A percentile compares a stretch with the other conserved stretches of the same genome.
Conservation (phyloP, 495 filamentous ascomycete species). For the Neurospora sp. region DNA sequence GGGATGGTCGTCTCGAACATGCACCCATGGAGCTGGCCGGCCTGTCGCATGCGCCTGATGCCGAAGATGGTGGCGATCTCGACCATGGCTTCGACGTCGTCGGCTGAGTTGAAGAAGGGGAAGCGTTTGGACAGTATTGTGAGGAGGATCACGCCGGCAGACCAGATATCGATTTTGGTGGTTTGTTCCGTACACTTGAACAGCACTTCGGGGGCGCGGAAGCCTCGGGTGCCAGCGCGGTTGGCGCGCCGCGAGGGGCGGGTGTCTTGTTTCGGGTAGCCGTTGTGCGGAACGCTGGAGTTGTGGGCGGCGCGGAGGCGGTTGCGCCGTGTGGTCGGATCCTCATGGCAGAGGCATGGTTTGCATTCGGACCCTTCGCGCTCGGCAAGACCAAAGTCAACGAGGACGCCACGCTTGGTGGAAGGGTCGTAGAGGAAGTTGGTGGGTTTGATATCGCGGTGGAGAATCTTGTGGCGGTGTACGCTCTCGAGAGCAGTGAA, state of each 20-base stretch:
- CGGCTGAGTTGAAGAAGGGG: constrained; percentile 95
- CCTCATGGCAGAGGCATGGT: constrained; percentile 60
- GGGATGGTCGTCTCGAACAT: constrained; percentile 87
- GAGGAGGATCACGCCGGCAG: constrained; percentile 83
- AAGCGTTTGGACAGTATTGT: constrained; percentile 85
- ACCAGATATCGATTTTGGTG: constrained; percentile 97
- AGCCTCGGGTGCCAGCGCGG: constrained; percentile 90
- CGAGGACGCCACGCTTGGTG: constrained; percentile 73
- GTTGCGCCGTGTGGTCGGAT: constrained; percentile 24
- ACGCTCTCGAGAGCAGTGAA: constrained; percentile 78
- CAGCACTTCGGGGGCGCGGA: constrained; percentile 90
- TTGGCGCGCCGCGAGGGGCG: constrained; percentile 86
- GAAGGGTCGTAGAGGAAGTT: constrained; percentile 94
- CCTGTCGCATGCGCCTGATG: constrained; percentile 65
- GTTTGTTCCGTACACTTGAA: constrained; percentile 96
- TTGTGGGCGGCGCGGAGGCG: constrained; percentile 29
- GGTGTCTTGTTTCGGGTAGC: constrained; percentile 77
- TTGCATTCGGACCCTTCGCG: constrained; percentile 63
- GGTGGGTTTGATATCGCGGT: constrained; percentile 98
- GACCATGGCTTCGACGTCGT: constrained; percentile 94
- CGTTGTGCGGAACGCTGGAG: constrained; percentile 42
- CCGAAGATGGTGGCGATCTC: constrained; percentile 96
- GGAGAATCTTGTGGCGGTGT: constrained; percentile 73
- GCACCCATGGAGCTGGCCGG: constrained; percentile 71
- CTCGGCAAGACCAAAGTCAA: constrained; percentile 95